Conservation (phyloP, 306 rosid genomes). For the Calophaca sinica region DNA sequence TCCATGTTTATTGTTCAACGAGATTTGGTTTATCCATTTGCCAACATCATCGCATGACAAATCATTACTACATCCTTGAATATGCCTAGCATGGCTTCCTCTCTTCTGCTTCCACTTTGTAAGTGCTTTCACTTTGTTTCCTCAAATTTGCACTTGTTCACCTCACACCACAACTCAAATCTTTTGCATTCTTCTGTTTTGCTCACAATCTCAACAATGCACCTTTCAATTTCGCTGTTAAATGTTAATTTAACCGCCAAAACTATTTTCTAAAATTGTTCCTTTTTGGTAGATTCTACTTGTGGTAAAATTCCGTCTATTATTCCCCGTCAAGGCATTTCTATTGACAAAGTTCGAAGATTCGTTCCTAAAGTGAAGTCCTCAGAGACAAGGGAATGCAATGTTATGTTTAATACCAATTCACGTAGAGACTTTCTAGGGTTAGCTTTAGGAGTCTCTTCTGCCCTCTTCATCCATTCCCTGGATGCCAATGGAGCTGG, state of each 20-base stretch:
- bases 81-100: conserved; percentile 61
- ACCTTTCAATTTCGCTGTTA: conserved; percentile 9
- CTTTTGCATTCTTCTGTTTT: no score
- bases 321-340: conserved; percentile 50
- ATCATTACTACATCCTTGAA: conserved; percentile 30
- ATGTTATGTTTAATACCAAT: conserved; percentile 43
- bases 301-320: conserved; percentile 36
- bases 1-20: conserved; percentile 13
- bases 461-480: conserved; percentile 59
- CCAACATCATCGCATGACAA: conserved; percentile 32
- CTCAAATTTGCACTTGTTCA: background rate
- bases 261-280: background rate
- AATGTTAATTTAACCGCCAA: background rate
- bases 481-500: conserved; percentile 81
- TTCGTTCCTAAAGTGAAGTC: conserved; percentile 43
- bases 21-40: conserved; percentile 77
- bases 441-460: conserved; percentile 66
- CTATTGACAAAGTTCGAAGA: conserved; percentile 50
- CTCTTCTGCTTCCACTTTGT: conserved; percentile 69
- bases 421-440: conserved; percentile 78
- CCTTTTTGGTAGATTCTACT: conserved; percentile 56
- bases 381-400: conserved; percentile 48
- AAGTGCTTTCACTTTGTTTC: conserved; percentile 33
- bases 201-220: no score
- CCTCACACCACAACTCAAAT: background rate